A percentile compares a stretch with the other conserved stretches of the same genome.
Conservation (phyloP, 2,329 filamentous ascomycete species). For the Thielaviopsis ethacetica region DNA sequence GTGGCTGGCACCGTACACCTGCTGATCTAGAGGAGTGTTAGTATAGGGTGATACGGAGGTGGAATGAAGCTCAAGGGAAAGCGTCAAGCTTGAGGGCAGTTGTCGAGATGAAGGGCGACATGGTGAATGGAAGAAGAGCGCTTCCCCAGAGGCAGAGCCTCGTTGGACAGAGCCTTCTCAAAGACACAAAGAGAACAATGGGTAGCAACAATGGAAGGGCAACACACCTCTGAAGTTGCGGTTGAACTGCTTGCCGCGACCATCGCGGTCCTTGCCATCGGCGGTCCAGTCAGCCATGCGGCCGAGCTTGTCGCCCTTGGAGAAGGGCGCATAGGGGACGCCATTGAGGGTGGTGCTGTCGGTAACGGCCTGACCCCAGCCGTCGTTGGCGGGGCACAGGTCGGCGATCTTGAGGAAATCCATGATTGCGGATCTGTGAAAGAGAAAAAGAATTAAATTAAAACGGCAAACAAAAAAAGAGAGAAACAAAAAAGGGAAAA, state of each 20-base stretch:
- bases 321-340: slow-evolving; percentile 94
- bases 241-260: slow-evolving; percentile 70
- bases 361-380: slow-evolving; percentile 76
- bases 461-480: neutral
- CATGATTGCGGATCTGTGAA: slow-evolving; percentile 1
- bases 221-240: slow-evolving; percentile 73
- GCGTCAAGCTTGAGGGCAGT: no score
- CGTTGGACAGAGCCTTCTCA: no score
- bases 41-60: slow-evolving; percentile 7
- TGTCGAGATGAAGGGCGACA: no score
- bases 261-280: slow-evolving; percentile 71
- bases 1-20: slow-evolving; percentile 85
- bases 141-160: no score
- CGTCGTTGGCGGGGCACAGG: slow-evolving; percentile 55
- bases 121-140: no score
- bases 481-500: neutral
- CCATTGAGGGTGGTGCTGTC: slow-evolving; percentile 81
- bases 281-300: slow-evolving; percentile 98
- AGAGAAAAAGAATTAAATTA: neutral
- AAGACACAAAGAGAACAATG: neutral
- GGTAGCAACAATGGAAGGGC: neutral
- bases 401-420: slow-evolving; percentile 48
- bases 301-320: slow-evolving; percentile 95
- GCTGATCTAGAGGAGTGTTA: slow-evolving; percentile 50
- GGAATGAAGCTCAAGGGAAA: neutral